Evolutionary conservation across 1,139 yeast species (phyloP).

Genomic region (Sugiyamaella xylanicola): DNA sequence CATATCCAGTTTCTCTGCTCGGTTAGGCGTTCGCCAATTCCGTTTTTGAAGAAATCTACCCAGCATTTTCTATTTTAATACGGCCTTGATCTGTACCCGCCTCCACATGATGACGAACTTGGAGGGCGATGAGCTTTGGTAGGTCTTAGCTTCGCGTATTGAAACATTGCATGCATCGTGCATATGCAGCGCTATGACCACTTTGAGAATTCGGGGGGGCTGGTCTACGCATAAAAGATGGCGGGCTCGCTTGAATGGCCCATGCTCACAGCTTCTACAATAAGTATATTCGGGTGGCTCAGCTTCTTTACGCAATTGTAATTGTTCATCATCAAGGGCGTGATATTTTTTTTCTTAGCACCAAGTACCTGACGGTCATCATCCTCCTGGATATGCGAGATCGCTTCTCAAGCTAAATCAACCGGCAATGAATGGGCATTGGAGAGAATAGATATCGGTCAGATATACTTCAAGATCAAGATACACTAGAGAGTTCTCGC

Average conservation of each 20-base stretch:
- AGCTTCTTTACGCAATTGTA: neutral
- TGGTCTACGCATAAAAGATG: neutral
- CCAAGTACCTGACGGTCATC: too few relatives aligned
- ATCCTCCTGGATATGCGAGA: neutral
- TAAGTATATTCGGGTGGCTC: neutral
- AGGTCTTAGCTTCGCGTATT: neutral
- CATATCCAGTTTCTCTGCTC: neutral
- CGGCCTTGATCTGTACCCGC: conserved; percentile 12
- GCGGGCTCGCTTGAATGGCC: conserved; percentile 9
- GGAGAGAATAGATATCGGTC: too few relatives aligned
- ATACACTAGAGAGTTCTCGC: too few relatives aligned
- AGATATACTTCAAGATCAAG: too few relatives aligned
- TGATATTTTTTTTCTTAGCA: too few relatives aligned
- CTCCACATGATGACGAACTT: neutral
- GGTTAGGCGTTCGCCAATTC: neutral
- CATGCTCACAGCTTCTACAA: neutral
- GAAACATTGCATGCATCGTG: neutral
- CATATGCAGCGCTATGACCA: neutral
- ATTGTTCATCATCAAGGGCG: neutral
- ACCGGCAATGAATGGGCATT: too few relatives aligned
- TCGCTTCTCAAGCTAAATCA: neutral
- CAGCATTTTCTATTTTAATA: conserved; percentile 12
- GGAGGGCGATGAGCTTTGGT: neutral
- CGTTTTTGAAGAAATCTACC: conserved; percentile 1
- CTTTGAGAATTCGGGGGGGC: conserved; percentile 10